phyloP scores from a whole-genome alignment of 228 moss, liverwort and hornwort species.

The Sphagnum fallax region DNA sequence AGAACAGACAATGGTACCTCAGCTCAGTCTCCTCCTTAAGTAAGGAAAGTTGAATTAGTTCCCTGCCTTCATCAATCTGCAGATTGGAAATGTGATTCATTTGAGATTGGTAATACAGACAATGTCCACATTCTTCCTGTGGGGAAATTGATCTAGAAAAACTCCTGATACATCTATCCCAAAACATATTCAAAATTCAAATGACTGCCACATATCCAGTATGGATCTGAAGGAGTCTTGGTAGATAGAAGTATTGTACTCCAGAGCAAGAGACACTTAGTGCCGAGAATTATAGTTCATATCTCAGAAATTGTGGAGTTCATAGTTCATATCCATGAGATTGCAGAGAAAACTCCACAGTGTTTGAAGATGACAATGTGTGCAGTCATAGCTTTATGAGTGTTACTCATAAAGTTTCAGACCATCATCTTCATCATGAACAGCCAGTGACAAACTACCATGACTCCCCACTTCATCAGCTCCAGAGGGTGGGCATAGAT shows the following conservation, averaged over 20 bases:
- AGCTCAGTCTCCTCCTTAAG: slow-evolving; percentile 39
- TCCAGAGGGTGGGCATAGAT: no score
- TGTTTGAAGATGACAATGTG: background rate
- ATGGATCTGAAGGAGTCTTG: no score
- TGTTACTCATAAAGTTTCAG: background rate
- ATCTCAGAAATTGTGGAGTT: no score
- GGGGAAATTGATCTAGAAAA: no score
- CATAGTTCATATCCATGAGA: no score
- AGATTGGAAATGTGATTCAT: background rate
- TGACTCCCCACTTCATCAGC: background rate
- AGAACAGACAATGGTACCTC: slow-evolving; percentile 15
- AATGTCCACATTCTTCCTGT: background rate
- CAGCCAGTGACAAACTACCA: background rate
- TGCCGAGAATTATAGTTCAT: no score
- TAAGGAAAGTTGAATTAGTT: slow-evolving; percentile 60
- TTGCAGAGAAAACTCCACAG: background rate
- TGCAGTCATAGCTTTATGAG: background rate
- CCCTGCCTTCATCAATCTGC: slow-evolving; percentile 70
- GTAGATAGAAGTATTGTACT: no score
- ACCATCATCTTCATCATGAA: no score
- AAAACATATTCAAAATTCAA: no score
- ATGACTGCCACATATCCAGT: no score
- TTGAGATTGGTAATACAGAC: background rate
- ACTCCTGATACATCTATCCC: background rate
- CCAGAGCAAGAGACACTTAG: no score